A percentile compares a stretch with the other conserved stretches of the same genome.
phyloP scores from a whole-genome alignment of 306 rosid species.

The Clitoria ternatea region DNA sequence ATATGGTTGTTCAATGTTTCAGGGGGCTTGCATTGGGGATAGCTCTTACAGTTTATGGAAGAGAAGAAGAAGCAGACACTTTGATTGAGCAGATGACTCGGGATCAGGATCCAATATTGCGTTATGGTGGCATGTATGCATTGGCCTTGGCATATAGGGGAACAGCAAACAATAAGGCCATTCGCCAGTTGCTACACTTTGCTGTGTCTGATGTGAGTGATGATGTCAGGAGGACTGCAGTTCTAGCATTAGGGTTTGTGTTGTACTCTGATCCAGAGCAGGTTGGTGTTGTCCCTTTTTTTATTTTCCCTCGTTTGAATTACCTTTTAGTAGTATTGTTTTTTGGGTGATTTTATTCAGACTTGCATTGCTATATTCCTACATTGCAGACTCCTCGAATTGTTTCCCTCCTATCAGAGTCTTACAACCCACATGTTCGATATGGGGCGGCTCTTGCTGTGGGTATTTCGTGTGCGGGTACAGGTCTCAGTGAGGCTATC shows the following conservation, averaged over 20 bases:
- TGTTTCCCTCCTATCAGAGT: constrained; percentile 90
- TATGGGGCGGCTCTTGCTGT: constrained; percentile 99
- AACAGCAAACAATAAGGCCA: constrained; percentile 97
- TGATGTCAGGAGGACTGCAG: constrained; percentile 98
- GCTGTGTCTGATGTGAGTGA: constrained; percentile 99
- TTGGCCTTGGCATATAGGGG: constrained; percentile 94
- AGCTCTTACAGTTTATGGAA: constrained; percentile 94
- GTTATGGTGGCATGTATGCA: constrained; percentile 99
- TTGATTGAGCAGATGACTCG: constrained; percentile 96
- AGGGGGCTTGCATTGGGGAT: constrained; percentile 93
- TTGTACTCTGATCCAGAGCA: constrained; percentile 98
- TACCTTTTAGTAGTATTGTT: constrained; percentile 5
- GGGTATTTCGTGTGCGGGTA: constrained; percentile 98
- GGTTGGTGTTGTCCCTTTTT: constrained; percentile 43
- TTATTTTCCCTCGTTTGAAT: not conserved
- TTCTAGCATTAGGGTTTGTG: constrained; percentile 97
- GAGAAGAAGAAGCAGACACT: constrained; percentile 98
- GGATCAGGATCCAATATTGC: constrained; percentile 93
- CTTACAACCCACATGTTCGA: constrained; percentile 96
- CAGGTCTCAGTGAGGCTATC: constrained; percentile 97
- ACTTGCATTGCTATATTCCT: constrained; percentile 6
- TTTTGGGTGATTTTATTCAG: constrained; percentile 1
- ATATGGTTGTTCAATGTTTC: constrained; percentile 23
- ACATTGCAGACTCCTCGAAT: constrained; percentile 85
- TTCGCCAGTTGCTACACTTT: constrained; percentile 90